Evolutionary conservation across 2,329 filamentous ascomycete species (phyloP), one percentile per base, ranked within the genome.

Genomic region (Biscogniauxia mediterranea): DNA sequence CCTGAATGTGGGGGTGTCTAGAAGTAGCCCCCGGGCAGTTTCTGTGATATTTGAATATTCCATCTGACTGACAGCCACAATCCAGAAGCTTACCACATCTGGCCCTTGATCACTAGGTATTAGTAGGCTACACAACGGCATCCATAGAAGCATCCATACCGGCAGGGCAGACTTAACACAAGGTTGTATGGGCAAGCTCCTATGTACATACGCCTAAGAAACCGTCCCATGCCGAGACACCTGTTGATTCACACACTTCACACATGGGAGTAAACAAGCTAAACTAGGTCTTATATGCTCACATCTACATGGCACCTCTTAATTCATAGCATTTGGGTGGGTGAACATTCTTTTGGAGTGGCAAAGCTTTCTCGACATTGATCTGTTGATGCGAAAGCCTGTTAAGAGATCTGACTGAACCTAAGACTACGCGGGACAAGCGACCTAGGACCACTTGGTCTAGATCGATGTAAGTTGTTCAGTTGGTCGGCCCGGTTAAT

Each of bases 371-470:
- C 38, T 46, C 38, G 38, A 46, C 13, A 46, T 46, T 15, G 38
- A 46, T 46, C 38, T 46, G 38, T 7, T 17, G 38, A 46, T 46
- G 38, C 38, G 17, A 46, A 46, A 46, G 38, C 38, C 38, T 46
- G 38, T 11, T n/a, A 46, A 46, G 38, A 46, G 38, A 46, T 46
- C 38, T 46, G 38, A 46, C 52, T 54, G 21, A 38, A 54, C 23
- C 26, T 28, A 54, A 25, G n/a, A 54, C 52, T 54, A 54, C 52
- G 26, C 26, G 26, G 17, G 23, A 54, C n/a, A 26, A 17, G 38
- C 5, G 38, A 46, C 55, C 59, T 9, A 54, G 50, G 51, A 66
- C 68, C 68, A 70, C 68, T 70, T 69, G 68, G 64, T 61, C 65
- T 17, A 60, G 56, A 52, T 60, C 42, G 42, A 56, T 49, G 32